These are phyloP conservation scores for Suhomyces faveliae DNA, from an alignment of 805 yeast species.

Conservation along the genomic window DNA sequence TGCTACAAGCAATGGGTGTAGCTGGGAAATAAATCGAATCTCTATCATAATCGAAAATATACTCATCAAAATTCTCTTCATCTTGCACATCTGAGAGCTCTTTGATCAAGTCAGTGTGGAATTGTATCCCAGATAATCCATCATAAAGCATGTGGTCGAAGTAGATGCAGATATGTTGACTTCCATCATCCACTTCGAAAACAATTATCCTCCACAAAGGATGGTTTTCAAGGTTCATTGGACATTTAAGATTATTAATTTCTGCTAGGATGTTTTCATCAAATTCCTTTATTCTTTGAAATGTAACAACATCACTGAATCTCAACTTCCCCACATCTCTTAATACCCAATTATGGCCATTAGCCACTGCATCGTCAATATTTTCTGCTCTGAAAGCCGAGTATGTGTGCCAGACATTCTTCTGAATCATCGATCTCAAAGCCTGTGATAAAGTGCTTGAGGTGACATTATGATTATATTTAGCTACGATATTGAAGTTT, in stretches of 20 bases:
- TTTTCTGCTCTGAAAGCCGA: slow-evolving; percentile 6
- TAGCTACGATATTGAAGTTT: slow-evolving; percentile 9
- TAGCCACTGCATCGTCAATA: neutral
- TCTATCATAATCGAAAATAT: neutral
- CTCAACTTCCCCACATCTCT: slow-evolving; percentile 7
- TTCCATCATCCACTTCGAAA: slow-evolving; percentile 2
- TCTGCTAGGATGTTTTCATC: slow-evolving; percentile 4
- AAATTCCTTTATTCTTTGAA: neutral
- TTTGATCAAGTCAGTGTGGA: slow-evolving; percentile 10
- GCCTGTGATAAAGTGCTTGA: slow-evolving; percentile 8
- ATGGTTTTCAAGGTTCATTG: slow-evolving; percentile 5
- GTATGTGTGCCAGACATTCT: slow-evolving; percentile 11
- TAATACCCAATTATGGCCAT: slow-evolving; percentile 10
- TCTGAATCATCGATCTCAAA: slow-evolving; percentile 1
- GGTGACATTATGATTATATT: slow-evolving; percentile 4
- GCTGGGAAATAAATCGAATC: neutral
- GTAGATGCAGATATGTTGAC: slow-evolving; percentile 5
- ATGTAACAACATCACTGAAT: slow-evolving; percentile 9
- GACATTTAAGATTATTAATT: slow-evolving; percentile 4
- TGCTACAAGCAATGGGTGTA: neutral
- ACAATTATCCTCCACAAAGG: slow-evolving; percentile 14
- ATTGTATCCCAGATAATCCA: slow-evolving; percentile 11
- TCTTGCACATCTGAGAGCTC: slow-evolving; percentile 7
- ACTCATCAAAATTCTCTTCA: neutral
- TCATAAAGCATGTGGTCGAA: slow-evolving; percentile 13